Evolutionary conservation across 2,329 filamentous ascomycete genomes (phyloP), one percentile per base, ranked within the genome.

Genomic region (Rutstroemia sp.): DNA sequence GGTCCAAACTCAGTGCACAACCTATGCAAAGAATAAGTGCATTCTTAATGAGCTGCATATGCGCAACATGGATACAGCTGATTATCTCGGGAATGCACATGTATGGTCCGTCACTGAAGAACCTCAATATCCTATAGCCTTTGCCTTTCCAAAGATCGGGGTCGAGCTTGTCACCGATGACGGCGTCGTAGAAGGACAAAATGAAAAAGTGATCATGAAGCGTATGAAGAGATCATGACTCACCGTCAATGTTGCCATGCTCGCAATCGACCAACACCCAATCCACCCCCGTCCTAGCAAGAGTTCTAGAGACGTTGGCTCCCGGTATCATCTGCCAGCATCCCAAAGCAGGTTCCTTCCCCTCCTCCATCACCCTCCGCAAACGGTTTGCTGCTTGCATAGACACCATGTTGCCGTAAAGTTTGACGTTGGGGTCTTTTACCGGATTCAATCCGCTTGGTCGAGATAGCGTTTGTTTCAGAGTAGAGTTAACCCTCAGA

Each of bases 191-290:
- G 10, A 10, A 30, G 8, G 10, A 30, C 27, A 8, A 30, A 30
- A 9, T 30, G 8, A 30, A 9, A 30, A 30, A 10, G 18, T 7
- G 8, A 41, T 41, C 9, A 23, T 19, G 19, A 45, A 45, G 19
- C 6, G 10, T 19, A 45, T 19, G 19, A 19, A 18, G 19, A 45
- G 19, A 45, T 12, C n/a, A 9, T 45, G n/a, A 12, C 66, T 54
- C 67, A 77, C 76, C 77, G 60, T 79, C 77, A 42, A 82, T 78
- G 54, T 77, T 79, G 6, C 80, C 80, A 65, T 82, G 80, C 58
- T 80, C 78, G 63, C 78, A 79, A 65, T 81, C 80, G 25, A 81
- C 79, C 68, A 86, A 74, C 9, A 89, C 79, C 77, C 85, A 87
- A 66, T 88, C 85, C 1, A 85, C 76, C 1, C 83, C 85, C 2